Percentiles rank a stretch among this genome's conserved stretches.
Evolutionary conservation across 1,284 basidiomycete species (phyloP).

Genomic region (Marasmius oreades): DNA sequence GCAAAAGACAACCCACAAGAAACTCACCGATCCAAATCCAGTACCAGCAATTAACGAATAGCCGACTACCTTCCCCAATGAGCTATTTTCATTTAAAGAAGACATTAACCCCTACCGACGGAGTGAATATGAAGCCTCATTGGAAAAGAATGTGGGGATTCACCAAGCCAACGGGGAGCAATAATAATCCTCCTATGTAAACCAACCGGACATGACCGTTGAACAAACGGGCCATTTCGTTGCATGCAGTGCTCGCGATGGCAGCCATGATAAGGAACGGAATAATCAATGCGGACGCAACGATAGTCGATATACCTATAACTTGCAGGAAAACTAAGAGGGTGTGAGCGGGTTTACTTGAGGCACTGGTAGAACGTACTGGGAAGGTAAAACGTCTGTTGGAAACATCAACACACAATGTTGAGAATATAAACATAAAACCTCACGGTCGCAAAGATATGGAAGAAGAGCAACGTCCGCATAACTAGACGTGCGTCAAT

Average conservation of each 20-base stretch:
- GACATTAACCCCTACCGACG: slow-evolving; percentile 26
- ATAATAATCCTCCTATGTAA: background rate
- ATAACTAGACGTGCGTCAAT: slow-evolving; percentile 16
- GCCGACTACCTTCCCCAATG: slow-evolving; percentile 26
- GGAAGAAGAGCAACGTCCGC: slow-evolving; percentile 29
- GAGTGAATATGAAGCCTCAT: background rate
- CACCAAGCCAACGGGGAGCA: slow-evolving; percentile 5
- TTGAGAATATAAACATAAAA: slow-evolving; percentile 6
- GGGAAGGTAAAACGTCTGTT: slow-evolving; percentile 31
- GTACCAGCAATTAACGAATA: slow-evolving; percentile 28
- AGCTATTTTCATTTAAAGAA: slow-evolving; percentile 25
- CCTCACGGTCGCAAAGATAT: slow-evolving; percentile 27
- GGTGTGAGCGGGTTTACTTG: background rate
- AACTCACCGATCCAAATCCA: slow-evolving; percentile 25
- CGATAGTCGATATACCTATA: slow-evolving; percentile 24
- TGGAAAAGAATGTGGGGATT: background rate
- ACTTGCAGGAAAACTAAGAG: slow-evolving; percentile 30
- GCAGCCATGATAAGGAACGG: slow-evolving; percentile 19
- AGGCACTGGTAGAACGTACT: slow-evolving; percentile 17
- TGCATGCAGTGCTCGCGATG: background rate
- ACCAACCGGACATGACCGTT: background rate
- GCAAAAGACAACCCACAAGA: background rate
- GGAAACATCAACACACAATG: background rate
- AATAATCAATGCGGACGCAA: slow-evolving; percentile 29
- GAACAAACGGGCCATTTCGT: background rate